These are phyloP conservation scores for Francoa sonchifolia DNA, from an alignment of 441 rosid genomes.

Conservation along the genomic window DNA sequence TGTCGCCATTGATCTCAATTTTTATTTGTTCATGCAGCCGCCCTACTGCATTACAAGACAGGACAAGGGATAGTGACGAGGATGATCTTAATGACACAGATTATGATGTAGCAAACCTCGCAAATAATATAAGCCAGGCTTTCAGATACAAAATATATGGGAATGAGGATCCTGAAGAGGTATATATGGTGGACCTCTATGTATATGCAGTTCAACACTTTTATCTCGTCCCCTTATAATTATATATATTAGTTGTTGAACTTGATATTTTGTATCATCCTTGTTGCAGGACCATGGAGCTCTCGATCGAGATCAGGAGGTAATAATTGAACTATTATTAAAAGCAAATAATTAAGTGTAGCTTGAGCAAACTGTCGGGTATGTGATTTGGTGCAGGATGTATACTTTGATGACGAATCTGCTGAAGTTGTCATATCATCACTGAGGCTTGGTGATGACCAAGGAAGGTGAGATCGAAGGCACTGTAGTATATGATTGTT, in stretches of 20 bases:
- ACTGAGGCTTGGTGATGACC: constrained; percentile 87
- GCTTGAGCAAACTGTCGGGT: too few relatives aligned
- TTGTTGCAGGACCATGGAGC: constrained; percentile 50
- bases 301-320: constrained; percentile 77
- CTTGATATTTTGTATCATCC: constrained; percentile 9
- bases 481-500: too few relatives aligned
- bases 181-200: constrained; percentile 13
- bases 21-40: constrained; percentile 39
- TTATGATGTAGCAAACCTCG: constrained; percentile 90
- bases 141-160: constrained; percentile 77
- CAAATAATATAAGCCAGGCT: constrained; percentile 81
- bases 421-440: constrained; percentile 89
- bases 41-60: constrained; percentile 83
- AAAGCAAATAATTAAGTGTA: too few relatives aligned
- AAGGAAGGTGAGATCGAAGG: constrained; percentile 46
- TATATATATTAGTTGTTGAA: too few relatives aligned
- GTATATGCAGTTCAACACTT: too few relatives aligned
- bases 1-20: not conserved
- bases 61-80: constrained; percentile 83
- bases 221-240: too few relatives aligned
- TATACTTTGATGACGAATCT: constrained; percentile 84
- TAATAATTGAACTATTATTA: constrained; percentile 13
- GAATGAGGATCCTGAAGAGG: constrained; percentile 75
- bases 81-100: constrained; percentile 85
- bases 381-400: constrained; percentile 58